phyloP scores from a whole-genome alignment of 768 basidiomycete genomes.

The Hygrophoropsis aurantiaca region DNA sequence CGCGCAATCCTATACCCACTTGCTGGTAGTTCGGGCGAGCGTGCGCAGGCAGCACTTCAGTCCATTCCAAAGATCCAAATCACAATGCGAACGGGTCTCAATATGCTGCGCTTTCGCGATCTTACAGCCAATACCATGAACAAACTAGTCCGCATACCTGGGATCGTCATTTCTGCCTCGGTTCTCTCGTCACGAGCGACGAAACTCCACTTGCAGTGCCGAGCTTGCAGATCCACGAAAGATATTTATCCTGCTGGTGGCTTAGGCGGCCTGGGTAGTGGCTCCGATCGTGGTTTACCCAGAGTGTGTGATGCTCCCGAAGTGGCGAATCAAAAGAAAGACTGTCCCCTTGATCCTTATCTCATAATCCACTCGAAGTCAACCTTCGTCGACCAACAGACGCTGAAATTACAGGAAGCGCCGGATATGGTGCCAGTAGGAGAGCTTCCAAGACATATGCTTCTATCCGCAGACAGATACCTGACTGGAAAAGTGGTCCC shows the following conservation, averaged over 20 bases:
- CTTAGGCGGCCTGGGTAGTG: constrained; percentile 84
- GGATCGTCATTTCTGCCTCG: constrained; percentile 97
- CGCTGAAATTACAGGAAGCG: constrained; percentile 95
- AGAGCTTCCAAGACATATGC: constrained; percentile 94
- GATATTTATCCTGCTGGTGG: constrained; percentile 75
- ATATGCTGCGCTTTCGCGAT: constrained; percentile 91
- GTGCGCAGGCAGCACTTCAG: constrained; percentile 45
- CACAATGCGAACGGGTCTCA: constrained; percentile 85
- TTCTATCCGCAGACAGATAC: constrained; percentile 87
- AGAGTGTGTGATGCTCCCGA: constrained; percentile 83
- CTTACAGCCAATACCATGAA: constrained; percentile 93
- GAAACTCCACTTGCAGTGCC: constrained; percentile 89
- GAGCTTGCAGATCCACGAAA: constrained; percentile 81
- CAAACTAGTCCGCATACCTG: constrained; percentile 93
- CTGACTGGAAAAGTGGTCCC: constrained; percentile 93
- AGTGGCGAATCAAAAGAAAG: constrained; percentile 83
- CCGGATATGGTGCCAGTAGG: constrained; percentile 99
- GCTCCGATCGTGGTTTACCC: constrained; percentile 82
- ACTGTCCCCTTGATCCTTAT: constrained; percentile 95
- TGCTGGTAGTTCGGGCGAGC: constrained; percentile 46
- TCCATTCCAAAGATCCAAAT: constrained; percentile 79
- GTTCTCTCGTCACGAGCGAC: constrained; percentile 92
- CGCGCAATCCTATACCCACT: constrained; percentile 82
- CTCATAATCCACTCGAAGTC: constrained; percentile 94
- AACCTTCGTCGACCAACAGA: constrained; percentile 93